Conservation (phyloP, 257 asterid species). For the Perilla frutescens region DNA sequence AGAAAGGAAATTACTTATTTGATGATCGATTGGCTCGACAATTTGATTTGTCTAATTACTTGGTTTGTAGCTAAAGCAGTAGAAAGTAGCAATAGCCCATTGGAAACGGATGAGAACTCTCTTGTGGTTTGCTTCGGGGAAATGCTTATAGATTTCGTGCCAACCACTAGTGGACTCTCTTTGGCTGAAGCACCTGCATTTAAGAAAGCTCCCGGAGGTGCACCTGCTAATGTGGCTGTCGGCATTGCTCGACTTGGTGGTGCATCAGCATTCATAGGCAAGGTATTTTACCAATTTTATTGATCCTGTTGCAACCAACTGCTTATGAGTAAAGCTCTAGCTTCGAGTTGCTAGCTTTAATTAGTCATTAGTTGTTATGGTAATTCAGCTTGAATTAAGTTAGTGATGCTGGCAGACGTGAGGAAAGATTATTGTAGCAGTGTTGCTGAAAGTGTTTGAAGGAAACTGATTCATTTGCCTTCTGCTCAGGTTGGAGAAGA, state of each 20-base stretch:
- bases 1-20: slow-evolving; percentile 13
- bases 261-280: slow-evolving; percentile 93
- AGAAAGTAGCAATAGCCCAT: slow-evolving; percentile 52
- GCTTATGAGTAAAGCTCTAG: neutral
- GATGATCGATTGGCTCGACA: slow-evolving; percentile 12
- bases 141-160: slow-evolving; percentile 98
- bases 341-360: slow-evolving; percentile 3
- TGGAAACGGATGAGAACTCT: slow-evolving; percentile 60
- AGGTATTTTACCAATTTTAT: slow-evolving; percentile 47
- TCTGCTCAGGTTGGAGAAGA: slow-evolving; percentile 90
- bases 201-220: slow-evolving; percentile 98
- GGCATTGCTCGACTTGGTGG: slow-evolving; percentile 99
- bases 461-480: slow-evolving; percentile 27
- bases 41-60: slow-evolving; percentile 21
- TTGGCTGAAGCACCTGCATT: slow-evolving; percentile 96
- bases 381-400: slow-evolving; percentile 3
- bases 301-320: neutral
- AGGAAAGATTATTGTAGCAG: neutral
- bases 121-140: slow-evolving; percentile 98
- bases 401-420: neutral
- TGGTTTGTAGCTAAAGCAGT: slow-evolving; percentile 58
- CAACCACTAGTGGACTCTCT: slow-evolving; percentile 83
- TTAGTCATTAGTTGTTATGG: neutral
- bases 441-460: neutral
- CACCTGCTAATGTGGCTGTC: slow-evolving; percentile 99